Evolutionary conservation across 2,329 filamentous ascomycete species (phyloP).

Genomic region (Pseudocercospora musae): DNA sequence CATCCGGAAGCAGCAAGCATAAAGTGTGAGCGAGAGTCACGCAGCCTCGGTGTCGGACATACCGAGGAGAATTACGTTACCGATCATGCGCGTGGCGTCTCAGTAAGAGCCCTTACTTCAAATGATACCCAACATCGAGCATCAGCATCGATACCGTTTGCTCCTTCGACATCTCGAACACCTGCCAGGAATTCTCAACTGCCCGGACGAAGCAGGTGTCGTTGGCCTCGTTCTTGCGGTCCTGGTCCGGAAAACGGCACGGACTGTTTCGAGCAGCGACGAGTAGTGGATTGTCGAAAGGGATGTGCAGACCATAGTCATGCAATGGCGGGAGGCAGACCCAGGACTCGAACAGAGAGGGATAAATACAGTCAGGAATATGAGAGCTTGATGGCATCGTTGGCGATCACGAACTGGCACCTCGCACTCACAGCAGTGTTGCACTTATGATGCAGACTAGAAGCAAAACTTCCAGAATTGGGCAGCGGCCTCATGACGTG

Average conservation of each 20-base stretch:
- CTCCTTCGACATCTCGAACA: not conserved
- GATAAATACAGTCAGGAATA: not conserved
- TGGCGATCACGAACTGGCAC: not conserved
- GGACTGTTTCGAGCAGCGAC: not conserved
- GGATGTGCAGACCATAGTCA: not conserved
- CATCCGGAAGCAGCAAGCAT: conserved; percentile 14
- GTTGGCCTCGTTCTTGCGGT: not conserved
- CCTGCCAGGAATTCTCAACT: not conserved
- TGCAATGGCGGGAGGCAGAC: not conserved
- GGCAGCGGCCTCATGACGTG: not conserved
- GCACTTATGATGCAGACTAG: not conserved
- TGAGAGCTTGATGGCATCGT: not conserved
- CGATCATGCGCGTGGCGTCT: not conserved
- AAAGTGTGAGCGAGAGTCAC: conserved; percentile 18
- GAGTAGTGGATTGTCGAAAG: not conserved
- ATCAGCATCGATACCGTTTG: not conserved
- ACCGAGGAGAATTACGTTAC: not conserved
- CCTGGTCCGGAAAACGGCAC: not conserved
- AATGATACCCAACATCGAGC: not conserved
- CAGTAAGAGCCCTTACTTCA: not conserved
- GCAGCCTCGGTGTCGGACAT: not conserved
- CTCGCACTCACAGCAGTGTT: not conserved
- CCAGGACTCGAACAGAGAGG: not conserved
- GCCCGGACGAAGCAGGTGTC: not conserved
- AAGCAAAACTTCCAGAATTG: not conserved